Conservation (phyloP, 2,329 filamentous ascomycete species). For the Fusarium sp. region DNA sequence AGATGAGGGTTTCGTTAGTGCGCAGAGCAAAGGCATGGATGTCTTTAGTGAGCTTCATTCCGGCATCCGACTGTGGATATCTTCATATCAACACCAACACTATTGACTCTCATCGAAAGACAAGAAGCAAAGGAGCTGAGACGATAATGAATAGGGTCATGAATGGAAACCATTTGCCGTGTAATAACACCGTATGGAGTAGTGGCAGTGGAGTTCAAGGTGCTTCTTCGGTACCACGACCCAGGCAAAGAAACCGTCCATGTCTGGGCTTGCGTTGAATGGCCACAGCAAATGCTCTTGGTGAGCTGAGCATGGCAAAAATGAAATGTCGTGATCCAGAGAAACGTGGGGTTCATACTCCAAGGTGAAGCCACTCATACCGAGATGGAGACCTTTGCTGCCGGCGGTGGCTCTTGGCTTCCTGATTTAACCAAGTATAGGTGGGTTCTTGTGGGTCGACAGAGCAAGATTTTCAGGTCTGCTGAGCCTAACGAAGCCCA, state of each 20-base stretch:
- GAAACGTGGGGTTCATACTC: constrained; percentile 28
- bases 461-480: constrained; percentile 41
- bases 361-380: constrained; percentile 37
- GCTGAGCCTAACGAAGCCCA: constrained; percentile 32
- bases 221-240: constrained; percentile 34
- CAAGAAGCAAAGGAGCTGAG: background rate
- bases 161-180: constrained; percentile 25
- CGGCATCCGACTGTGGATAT: constrained; percentile 22
- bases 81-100: background rate
- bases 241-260: constrained; percentile 12
- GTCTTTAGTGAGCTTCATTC: constrained; percentile 3
- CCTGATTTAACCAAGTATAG: constrained; percentile 33
- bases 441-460: constrained; percentile 29
- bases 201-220: constrained; percentile 32
- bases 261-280: constrained; percentile 20
- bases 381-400: constrained; percentile 14
- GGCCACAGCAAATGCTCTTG: background rate
- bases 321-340: constrained; percentile 22
- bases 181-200: constrained; percentile 26
- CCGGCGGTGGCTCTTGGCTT: constrained; percentile 37
- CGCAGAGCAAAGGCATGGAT: constrained; percentile 5
- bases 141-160: background rate
- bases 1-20: constrained; percentile 24
- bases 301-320: constrained; percentile 11
- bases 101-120: background rate